phyloP scores from a whole-genome alignment of 1,284 basidiomycete genomes.

The Papiliotrema flavescens region DNA sequence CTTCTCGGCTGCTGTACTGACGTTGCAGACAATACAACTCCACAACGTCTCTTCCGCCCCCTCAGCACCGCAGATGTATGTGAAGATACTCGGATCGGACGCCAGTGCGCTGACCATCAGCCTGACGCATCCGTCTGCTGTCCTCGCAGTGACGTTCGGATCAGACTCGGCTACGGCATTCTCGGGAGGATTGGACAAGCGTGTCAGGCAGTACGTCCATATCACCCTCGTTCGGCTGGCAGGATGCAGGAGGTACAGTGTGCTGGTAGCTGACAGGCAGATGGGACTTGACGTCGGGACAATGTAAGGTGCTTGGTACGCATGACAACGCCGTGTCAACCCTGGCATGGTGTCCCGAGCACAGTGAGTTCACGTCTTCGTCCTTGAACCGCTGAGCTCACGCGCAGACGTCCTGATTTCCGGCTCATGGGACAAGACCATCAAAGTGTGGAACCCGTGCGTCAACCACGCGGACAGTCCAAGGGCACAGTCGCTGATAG shows the following conservation, averaged over 20 bases:
- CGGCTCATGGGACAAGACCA: constrained; percentile 84
- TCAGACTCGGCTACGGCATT: constrained; percentile 43
- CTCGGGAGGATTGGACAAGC: constrained; percentile 50
- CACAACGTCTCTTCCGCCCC: constrained; percentile 38
- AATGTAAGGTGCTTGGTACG: constrained; percentile 49
- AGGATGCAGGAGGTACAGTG: neutral
- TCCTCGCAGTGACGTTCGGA: constrained; percentile 49
- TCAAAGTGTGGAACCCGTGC: constrained; percentile 79
- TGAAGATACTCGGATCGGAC: neutral
- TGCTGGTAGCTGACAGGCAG: constrained; percentile 43
- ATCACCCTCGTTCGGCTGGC: neutral
- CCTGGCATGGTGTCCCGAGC: constrained; percentile 48
- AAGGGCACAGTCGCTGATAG: neutral
- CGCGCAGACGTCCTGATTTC: constrained; percentile 66
- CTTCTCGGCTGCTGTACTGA: constrained; percentile 32
- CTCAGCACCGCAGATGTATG: constrained; percentile 35
- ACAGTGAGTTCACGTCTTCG: constrained; percentile 30
- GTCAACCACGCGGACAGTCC: constrained; percentile 8
- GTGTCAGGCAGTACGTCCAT: constrained; percentile 54
- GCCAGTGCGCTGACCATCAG: constrained; percentile 11
- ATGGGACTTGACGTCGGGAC: constrained; percentile 50
- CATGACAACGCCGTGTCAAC: constrained; percentile 50
- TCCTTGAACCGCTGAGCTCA: neutral
- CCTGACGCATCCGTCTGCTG: constrained; percentile 42
- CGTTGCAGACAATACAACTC: constrained; percentile 43